Conservation (phyloP, 345 rosid species). For the Camelina hispida region DNA sequence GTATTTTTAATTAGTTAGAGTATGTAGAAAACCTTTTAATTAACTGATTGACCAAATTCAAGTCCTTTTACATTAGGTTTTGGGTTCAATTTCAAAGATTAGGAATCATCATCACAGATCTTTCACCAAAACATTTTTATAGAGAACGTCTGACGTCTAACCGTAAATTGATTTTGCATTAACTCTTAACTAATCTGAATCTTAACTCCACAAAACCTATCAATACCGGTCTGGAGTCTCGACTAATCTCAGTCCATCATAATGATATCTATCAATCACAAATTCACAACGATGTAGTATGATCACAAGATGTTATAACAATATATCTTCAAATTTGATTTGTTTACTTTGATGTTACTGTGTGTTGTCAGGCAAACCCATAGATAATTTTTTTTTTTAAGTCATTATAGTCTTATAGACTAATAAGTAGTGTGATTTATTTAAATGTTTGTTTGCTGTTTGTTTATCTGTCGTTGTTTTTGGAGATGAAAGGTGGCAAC, state of each 20-base stretch:
- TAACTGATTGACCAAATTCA: no score
- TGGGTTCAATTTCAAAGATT: no score
- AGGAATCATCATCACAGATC: no score
- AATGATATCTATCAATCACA: background rate
- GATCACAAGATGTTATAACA: background rate
- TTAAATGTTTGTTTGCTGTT: constrained; percentile 26
- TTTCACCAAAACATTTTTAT: no score
- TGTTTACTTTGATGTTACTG: constrained; percentile 6
- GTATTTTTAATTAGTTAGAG: background rate
- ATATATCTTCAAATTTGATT: background rate
- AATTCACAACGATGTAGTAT: constrained; percentile 6
- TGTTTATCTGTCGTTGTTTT: constrained; percentile 43
- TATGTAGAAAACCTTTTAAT: no score
- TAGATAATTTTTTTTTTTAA: background rate
- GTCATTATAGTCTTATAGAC: background rate
- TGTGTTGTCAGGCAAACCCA: constrained; percentile 28
- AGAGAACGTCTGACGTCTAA: no score
- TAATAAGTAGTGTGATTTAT: background rate
- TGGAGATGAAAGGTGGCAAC: constrained; percentile 45
- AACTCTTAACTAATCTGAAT: no score
- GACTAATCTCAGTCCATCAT: constrained; percentile 2
- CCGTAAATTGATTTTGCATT: no score
- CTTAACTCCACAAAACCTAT: no score
- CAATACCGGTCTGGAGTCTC: constrained; percentile 5
- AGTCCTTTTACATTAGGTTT: no score